phyloP scores from a whole-genome alignment of 805 yeast species.

The Metschnikowia aberdeeniae region DNA sequence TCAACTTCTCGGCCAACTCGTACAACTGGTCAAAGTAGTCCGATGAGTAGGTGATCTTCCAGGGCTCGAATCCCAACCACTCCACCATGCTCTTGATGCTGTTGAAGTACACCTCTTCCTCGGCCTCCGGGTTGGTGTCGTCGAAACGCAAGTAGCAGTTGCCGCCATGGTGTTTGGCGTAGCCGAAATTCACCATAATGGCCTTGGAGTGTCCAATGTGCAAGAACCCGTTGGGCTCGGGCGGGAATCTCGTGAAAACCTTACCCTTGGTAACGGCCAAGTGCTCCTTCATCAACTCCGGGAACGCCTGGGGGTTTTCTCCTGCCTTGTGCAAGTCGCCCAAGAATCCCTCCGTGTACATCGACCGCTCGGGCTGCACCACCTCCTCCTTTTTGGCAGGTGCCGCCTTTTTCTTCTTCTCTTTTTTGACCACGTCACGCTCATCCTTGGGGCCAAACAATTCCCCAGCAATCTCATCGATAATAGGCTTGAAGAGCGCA shows the following conservation, averaged over 20 bases:
- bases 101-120: conserved; percentile 85
- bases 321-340: conserved; percentile 96
- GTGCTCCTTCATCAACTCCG: conserved; percentile 80
- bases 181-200: conserved; percentile 97
- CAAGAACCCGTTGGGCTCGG: conserved; percentile 96
- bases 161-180: conserved; percentile 82
- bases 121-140: conserved; percentile 99
- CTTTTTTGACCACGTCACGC: conserved; percentile 78
- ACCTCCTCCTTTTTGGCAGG: conserved; percentile 18
- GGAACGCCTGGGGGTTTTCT: conserved; percentile 86
- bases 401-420: conserved; percentile 52
- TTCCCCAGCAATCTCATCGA: conserved; percentile 71
- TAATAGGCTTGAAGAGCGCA: conserved; percentile 75
- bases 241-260: conserved; percentile 95
- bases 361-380: conserved; percentile 47
- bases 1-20: conserved; percentile 80
- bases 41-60: conserved; percentile 92
- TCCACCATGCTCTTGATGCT: conserved; percentile 78
- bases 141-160: conserved; percentile 89
- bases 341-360: conserved; percentile 93
- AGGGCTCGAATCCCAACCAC: conserved; percentile 95
- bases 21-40: conserved; percentile 91
- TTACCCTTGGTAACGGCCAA: conserved; percentile 71
- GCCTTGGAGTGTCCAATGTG: conserved; percentile 99
- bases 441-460: conserved; percentile 94